These are phyloP conservation scores for Steccherinum ochraceum DNA, from an alignment of 768 basidiomycete species.

Conservation along the genomic window DNA sequence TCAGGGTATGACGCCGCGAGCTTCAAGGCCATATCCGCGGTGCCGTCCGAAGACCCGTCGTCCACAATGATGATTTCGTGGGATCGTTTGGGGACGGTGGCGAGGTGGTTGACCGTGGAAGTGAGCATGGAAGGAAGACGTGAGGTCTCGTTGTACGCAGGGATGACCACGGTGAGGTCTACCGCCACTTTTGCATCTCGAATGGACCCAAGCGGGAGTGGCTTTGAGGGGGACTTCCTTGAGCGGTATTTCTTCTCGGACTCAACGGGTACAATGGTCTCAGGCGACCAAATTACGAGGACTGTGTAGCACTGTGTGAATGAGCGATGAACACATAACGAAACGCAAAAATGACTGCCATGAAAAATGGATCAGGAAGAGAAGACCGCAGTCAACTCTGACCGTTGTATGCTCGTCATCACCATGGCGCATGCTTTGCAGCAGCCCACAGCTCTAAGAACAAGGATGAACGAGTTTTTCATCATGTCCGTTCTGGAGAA, in stretches of 20 bases:
- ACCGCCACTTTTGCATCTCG: slow-evolving; percentile 46
- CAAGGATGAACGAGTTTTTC: slow-evolving; percentile 80
- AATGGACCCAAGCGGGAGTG: slow-evolving; percentile 50
- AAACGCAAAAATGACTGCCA: slow-evolving; percentile 1
- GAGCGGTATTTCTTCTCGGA: slow-evolving; percentile 71
- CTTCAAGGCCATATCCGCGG: slow-evolving; percentile 54
- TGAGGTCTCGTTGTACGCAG: slow-evolving; percentile 87
- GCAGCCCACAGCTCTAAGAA: slow-evolving; percentile 78
- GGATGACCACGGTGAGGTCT: slow-evolving; percentile 78
- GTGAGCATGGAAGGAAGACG: slow-evolving; percentile 82
- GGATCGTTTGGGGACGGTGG: slow-evolving; percentile 32
- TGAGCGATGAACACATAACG: no score
- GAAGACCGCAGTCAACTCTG: slow-evolving; percentile 32
- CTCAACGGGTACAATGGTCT: slow-evolving; percentile 50
- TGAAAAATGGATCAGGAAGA: slow-evolving; percentile 27
- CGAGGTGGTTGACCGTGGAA: slow-evolving; percentile 63
- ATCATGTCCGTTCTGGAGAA: slow-evolving; percentile 32
- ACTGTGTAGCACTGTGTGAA: slow-evolving; percentile 55
- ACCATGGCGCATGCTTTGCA: slow-evolving; percentile 45
- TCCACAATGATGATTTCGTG: slow-evolving; percentile 87
- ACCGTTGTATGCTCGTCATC: slow-evolving; percentile 58
- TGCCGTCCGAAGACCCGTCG: slow-evolving; percentile 82
- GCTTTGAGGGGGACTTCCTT: slow-evolving; percentile 42
- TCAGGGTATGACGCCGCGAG: slow-evolving; percentile 51
- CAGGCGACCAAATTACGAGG: slow-evolving; percentile 71